A percentile compares a stretch with the other conserved stretches of the same genome.
These are phyloP conservation scores for Rhododendron williamsianum DNA, from an alignment of 148 eudicot genomes.

Conservation along the genomic window DNA sequence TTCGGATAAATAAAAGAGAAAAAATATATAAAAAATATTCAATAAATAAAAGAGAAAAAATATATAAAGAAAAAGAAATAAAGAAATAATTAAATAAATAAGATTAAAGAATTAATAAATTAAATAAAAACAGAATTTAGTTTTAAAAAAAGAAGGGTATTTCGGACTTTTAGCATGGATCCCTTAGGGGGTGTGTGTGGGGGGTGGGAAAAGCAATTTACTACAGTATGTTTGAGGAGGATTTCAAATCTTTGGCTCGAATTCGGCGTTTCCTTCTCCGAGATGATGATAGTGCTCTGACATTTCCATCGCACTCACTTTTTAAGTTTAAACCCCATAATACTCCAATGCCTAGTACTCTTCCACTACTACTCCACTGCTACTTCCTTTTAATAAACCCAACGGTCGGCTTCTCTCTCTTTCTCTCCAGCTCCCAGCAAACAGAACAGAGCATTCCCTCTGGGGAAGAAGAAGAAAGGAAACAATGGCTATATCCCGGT, in stretches of 20 bases:
- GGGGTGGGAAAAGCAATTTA: too few species aligned
- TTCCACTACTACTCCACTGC: background rate
- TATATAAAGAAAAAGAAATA: too few species aligned
- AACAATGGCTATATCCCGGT: constrained; percentile 12
- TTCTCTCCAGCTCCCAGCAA: background rate
- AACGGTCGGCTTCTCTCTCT: constrained; percentile 11
- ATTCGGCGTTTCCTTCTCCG: background rate
- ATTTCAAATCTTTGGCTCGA: constrained; percentile 14
- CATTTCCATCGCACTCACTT: background rate
- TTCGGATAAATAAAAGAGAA: too few species aligned
- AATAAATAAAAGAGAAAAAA: too few species aligned
- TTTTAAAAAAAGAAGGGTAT: too few species aligned
- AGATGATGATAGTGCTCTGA: background rate
- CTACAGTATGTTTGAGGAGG: background rate
- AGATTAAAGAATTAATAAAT: too few species aligned
- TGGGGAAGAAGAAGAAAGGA: background rate
- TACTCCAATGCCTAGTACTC: background rate
- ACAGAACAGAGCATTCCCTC: background rate
- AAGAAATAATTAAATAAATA: too few species aligned
- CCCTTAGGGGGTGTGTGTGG: too few species aligned
- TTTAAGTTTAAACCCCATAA: too few species aligned
- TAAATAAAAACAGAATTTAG: too few species aligned
- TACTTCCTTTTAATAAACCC: background rate
- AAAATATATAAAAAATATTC: too few species aligned
- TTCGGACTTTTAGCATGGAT: too few species aligned